Evolutionary conservation across 768 basidiomycete species (phyloP).

Genomic region (Hydnomerulius pinastri): DNA sequence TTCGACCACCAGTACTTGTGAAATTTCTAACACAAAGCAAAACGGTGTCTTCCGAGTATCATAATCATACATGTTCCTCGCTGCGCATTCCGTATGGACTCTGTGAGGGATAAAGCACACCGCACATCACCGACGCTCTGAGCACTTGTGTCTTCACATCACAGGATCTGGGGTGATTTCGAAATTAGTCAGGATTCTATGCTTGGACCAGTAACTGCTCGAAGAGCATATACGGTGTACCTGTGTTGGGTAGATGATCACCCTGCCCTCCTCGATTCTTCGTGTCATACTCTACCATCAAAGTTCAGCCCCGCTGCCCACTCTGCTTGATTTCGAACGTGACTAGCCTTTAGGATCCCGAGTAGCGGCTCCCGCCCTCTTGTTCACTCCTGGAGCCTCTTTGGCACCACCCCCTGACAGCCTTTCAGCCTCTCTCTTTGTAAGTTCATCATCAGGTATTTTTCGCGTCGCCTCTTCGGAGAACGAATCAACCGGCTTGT

Average conservation of each 20-base stretch:
- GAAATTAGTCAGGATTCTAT: too few species aligned
- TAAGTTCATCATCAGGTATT: slow-evolving; percentile 24
- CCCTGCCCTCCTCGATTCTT: slow-evolving; percentile 12
- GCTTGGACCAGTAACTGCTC: background rate
- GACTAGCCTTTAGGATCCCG: slow-evolving; percentile 21
- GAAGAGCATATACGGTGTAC: background rate
- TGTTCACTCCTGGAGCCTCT: slow-evolving; percentile 28
- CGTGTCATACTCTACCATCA: slow-evolving; percentile 19
- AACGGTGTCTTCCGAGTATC: background rate
- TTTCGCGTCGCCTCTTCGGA: slow-evolving; percentile 19
- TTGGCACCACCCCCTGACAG: slow-evolving; percentile 10
- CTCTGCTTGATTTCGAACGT: slow-evolving; percentile 2
- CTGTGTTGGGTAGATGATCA: slow-evolving; percentile 3
- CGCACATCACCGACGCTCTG: background rate
- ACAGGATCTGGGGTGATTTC: background rate
- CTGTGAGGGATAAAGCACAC: background rate
- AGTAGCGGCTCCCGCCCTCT: slow-evolving; percentile 28
- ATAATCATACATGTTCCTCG: background rate
- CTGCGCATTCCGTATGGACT: background rate
- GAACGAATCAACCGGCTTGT: slow-evolving; percentile 26
- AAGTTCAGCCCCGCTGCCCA: too few species aligned
- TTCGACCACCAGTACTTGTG: too few species aligned
- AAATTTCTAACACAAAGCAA: background rate
- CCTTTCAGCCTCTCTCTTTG: slow-evolving; percentile 18
- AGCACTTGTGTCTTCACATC: background rate